These are phyloP conservation scores for Aureobasidium sp. DNA, from an alignment of 2,329 filamentous ascomycete species.

Conservation along the genomic window DNA sequence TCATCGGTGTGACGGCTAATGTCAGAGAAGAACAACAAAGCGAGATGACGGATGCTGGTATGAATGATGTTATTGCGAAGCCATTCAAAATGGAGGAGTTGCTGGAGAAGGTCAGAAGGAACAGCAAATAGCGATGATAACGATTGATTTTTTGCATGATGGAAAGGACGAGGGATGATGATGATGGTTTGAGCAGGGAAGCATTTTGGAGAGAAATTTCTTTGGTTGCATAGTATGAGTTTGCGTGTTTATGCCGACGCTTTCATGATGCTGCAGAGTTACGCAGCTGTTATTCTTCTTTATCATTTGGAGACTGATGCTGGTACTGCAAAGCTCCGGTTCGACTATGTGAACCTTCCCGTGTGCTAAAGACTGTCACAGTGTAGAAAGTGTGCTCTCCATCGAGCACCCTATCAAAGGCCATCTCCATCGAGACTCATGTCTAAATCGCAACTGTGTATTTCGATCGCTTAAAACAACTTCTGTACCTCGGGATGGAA, in stretches of 20 bases:
- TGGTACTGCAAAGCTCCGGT: background rate
- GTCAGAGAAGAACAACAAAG: constrained; percentile 25
- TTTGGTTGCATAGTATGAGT: background rate
- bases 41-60: constrained; percentile 23
- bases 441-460: too few species aligned
- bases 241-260: background rate
- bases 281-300: background rate
- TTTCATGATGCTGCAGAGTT: background rate
- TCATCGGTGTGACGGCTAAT: constrained; percentile 28
- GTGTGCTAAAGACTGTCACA: too few species aligned
- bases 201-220: background rate
- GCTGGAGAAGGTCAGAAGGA: constrained; percentile 14
- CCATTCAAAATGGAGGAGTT: constrained; percentile 27
- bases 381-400: too few species aligned
- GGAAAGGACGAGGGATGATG: background rate
- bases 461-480: too few species aligned
- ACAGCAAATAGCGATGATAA: background rate
- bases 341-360: too few species aligned
- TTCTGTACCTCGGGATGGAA: too few species aligned
- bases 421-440: too few species aligned
- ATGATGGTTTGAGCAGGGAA: background rate
- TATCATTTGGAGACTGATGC: background rate
- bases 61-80: constrained; percentile 26
- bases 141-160: background rate
- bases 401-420: too few species aligned